Percentiles rank a stretch among this genome's conserved stretches.
These are phyloP conservation scores for Orbilia javanica DNA, from an alignment of 2,329 filamentous ascomycete species.

Conservation along the genomic window DNA sequence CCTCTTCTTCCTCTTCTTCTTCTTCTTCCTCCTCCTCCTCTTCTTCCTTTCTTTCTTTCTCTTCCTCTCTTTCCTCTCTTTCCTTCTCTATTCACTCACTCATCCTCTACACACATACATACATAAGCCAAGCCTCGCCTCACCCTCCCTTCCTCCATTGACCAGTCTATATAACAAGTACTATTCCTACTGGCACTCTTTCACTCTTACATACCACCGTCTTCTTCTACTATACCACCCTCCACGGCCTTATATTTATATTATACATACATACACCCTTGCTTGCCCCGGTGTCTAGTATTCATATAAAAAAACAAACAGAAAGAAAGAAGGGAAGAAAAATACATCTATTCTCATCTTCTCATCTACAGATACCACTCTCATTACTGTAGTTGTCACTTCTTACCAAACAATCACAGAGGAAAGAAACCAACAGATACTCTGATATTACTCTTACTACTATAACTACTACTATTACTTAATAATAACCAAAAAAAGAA, in stretches of 20 bases:
- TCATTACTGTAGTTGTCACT: constrained; percentile 20
- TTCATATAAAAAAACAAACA: constrained; percentile 7
- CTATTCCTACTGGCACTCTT: neutral
- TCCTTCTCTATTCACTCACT: constrained; percentile 10
- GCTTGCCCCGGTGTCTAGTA: constrained; percentile 3
- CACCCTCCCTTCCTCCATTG: constrained; percentile 16
- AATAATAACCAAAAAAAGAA: constrained; percentile 17
- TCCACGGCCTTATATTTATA: neutral
- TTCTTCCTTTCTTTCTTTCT: constrained; percentile 14
- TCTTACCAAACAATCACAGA: constrained; percentile 15
- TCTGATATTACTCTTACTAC: neutral
- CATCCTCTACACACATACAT: neutral
- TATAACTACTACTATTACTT: constrained; percentile 13
- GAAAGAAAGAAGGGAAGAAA: neutral
- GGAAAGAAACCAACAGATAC: neutral
- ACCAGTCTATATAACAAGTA: neutral
- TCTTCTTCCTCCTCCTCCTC: constrained; percentile 17
- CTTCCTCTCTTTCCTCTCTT: constrained; percentile 2
- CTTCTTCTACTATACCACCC: constrained; percentile 2
- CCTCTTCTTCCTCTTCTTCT: constrained; percentile 13
- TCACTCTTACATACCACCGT: neutral
- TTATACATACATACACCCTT: neutral
- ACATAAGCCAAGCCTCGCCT: neutral
- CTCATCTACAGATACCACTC: constrained; percentile 23
- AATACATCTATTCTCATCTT: too few relatives aligned